Conservation (phyloP, 495 filamentous ascomycete genomes). For the Achaetomiella virescens region DNA sequence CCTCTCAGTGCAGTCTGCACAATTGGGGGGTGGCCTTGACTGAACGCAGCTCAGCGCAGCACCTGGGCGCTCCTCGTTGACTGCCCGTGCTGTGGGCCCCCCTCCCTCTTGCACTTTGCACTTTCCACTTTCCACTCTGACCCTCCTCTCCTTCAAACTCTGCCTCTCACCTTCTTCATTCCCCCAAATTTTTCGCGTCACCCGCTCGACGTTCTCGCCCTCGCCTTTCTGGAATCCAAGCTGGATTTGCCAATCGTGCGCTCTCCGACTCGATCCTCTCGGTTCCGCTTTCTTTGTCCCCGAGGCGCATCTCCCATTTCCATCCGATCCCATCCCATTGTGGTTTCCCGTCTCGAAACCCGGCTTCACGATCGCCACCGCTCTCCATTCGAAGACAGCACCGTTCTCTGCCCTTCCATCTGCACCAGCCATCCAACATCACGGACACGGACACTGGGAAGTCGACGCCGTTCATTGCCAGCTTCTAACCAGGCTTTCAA, state of each 20-base stretch:
- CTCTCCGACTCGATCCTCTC: constrained; percentile 12
- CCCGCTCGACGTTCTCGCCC: constrained; percentile 20
- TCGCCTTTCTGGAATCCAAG: constrained; percentile 7
- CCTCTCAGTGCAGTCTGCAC: constrained; percentile 2
- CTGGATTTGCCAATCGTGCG: constrained; percentile 18
- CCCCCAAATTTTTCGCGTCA: constrained; percentile 24
- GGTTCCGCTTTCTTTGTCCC: constrained; percentile 29
- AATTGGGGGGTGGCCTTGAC: constrained; percentile 6
- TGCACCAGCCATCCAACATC: not conserved
- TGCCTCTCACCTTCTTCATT: constrained; percentile 26
- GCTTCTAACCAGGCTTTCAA: not conserved
- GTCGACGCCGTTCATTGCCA: not conserved
- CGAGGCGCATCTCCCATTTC: constrained; percentile 27
- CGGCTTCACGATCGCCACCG: constrained; percentile 20
- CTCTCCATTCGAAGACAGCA: constrained; percentile 6
- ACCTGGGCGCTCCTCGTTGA: constrained; percentile 11
- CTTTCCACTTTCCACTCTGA: constrained; percentile 22
- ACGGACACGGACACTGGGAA: too few relatives aligned
- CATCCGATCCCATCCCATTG: constrained; percentile 20
- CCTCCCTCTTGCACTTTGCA: constrained; percentile 22
- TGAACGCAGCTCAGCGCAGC: constrained; percentile 15
- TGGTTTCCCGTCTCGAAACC: constrained; percentile 17
- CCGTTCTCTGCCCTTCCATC: not conserved
- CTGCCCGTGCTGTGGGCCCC: constrained; percentile 25
- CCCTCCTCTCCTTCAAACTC: constrained; percentile 31